phyloP scores from a whole-genome alignment of 2,329 filamentous ascomycete species.

The Pestalotiopsis sp. region DNA sequence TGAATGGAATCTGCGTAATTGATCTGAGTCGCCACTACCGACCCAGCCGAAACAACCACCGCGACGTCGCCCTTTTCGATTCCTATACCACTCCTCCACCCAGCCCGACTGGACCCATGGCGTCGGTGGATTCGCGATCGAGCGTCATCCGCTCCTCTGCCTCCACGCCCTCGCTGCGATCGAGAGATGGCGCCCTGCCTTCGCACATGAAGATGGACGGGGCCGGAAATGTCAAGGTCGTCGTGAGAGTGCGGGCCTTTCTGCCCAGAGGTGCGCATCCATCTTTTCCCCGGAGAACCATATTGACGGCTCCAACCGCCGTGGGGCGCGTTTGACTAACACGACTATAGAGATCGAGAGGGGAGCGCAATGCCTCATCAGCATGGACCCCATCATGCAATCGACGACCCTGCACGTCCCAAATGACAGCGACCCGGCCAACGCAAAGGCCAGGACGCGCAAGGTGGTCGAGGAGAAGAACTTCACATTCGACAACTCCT shows the following conservation, averaged over 20 bases:
- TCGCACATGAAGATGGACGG: constrained; percentile 58
- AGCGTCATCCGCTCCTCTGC: constrained; percentile 61
- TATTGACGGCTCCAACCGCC: too few species aligned
- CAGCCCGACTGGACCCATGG: constrained; percentile 23
- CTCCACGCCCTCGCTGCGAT: constrained; percentile 77
- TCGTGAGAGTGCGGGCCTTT: constrained; percentile 80
- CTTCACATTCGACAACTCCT: constrained; percentile 97
- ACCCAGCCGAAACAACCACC: neutral
- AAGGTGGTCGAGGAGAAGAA: constrained; percentile 83
- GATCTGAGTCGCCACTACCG: neutral
- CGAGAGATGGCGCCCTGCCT: constrained; percentile 68
- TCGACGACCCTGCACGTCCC: constrained; percentile 80
- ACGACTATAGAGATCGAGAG: constrained; percentile 71
- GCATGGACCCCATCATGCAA: constrained; percentile 88
- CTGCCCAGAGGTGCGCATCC: constrained; percentile 68
- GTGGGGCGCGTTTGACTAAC: constrained; percentile 15
- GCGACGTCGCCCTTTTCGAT: neutral
- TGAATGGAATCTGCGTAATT: constrained; percentile 9
- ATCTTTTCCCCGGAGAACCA: neutral
- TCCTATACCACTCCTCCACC: constrained; percentile 17
- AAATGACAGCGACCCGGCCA: constrained; percentile 54
- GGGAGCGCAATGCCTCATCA: constrained; percentile 80
- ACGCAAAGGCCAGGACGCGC: constrained; percentile 64
- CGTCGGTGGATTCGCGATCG: neutral
- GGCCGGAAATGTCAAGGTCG: constrained; percentile 80